Percentiles rank a stretch among this genome's conserved stretches.
Evolutionary conservation across 2,329 filamentous ascomycete genomes (phyloP).

Genomic region (Arthrobotrys pseudoclavata): DNA sequence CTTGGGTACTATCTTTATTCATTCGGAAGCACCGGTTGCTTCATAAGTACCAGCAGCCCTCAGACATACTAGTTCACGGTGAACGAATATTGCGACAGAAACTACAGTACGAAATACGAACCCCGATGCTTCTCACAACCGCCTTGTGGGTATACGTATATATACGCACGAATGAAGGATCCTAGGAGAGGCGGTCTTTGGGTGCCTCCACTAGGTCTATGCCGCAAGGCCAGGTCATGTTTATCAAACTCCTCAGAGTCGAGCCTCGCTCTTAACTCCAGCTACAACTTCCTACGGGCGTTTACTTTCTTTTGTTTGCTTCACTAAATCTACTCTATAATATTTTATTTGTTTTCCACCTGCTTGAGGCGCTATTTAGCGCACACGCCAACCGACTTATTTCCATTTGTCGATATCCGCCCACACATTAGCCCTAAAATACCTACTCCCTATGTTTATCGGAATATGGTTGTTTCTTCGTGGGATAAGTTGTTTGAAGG

Average conservation of each 20-base stretch:
- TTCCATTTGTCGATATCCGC: constrained; percentile 1
- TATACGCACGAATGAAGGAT: background rate
- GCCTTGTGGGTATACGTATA: background rate
- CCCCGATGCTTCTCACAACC: no score
- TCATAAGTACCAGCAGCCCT: background rate
- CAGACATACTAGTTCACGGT: background rate
- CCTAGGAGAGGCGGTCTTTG: no score
- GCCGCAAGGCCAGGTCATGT: no score
- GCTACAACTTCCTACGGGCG: no score
- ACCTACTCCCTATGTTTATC: background rate
- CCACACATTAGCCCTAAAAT: background rate
- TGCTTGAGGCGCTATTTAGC: background rate
- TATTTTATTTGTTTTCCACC: background rate
- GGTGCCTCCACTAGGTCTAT: no score
- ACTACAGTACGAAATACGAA: no score
- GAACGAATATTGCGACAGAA: background rate
- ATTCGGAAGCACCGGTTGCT: background rate
- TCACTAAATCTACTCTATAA: background rate
- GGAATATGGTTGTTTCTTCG: background rate
- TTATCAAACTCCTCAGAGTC: no score
- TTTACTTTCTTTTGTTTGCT: background rate
- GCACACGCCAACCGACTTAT: background rate
- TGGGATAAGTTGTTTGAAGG: no score
- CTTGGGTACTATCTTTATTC: no score
- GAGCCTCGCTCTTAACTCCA: background rate